Evolutionary conservation across 768 basidiomycete species (phyloP), one percentile per base, ranked within the genome.

Genomic region (Suillus hirtellus): DNA sequence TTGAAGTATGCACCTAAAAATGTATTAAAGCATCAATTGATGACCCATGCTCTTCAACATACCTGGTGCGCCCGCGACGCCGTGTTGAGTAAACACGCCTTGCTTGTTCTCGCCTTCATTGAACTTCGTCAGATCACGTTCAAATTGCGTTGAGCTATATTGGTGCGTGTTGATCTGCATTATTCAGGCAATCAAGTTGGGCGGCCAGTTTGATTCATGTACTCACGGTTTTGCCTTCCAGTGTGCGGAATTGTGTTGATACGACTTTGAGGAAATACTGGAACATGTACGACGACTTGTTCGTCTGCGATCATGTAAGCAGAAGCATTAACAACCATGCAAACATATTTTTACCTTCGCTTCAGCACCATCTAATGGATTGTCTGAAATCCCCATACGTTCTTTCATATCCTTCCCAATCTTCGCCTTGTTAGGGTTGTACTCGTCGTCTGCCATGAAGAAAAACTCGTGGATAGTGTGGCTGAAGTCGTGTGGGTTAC

Each of bases 181-280:
- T 17, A 7, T 42, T 58, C 24, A 58, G 17, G 11, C 17, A 27
- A 58, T 42, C 17, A 27, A 42, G 19, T 31, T 7, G 17, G 31
- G 17, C 5, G 27, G 11, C 17, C 40, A 27, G 6, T 27, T 42
- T 24, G 24, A 9, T 54, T 24, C 59, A 61, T 53, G n/a, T 35
- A 77, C 86, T 49, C 71, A 91, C 90, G 11, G 78, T 73, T 68
- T 89, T 84, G 37, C 88, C 90, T 64, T 90, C 86, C 34, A 96
- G 79, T n/a, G 89, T 91, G 65, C 86, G 84, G 79, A 97, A 98
- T 72, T 91, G 90, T 2, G 96, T 99, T 8, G 95, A 94, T 46
- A 99, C 97, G 52, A 99, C 96, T 77, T 99, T 99, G 71, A 99
- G 82, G 87, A 98, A 99, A 77, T 99, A 96, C 73, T 99, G 95